phyloP scores from a whole-genome alignment of 139 green algal species.

The Pycnococcus provasolii region DNA sequence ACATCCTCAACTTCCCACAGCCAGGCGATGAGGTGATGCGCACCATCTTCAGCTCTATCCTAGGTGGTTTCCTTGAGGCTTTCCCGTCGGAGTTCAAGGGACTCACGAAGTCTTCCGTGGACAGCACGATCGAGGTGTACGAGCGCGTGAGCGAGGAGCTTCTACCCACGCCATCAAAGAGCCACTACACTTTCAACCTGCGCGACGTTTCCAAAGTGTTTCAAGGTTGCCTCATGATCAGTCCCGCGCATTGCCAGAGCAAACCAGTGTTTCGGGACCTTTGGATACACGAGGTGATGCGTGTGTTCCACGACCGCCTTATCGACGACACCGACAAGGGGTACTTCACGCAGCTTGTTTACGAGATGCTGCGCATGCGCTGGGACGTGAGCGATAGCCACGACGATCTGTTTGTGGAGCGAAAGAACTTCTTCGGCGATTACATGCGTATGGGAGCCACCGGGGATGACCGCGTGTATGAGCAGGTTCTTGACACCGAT shows the following conservation, averaged over 20 bases:
- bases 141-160: slow-evolving; percentile 45
- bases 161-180: slow-evolving; percentile 51
- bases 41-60: slow-evolving; percentile 63
- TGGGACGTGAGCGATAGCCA: slow-evolving; percentile 23
- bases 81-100: slow-evolving; percentile 45
- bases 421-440: slow-evolving; percentile 27
- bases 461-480: slow-evolving; percentile 20
- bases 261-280: slow-evolving; percentile 46
- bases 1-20: slow-evolving; percentile 58
- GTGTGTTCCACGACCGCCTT: slow-evolving; percentile 71
- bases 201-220: slow-evolving; percentile 69
- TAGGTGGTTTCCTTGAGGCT: slow-evolving; percentile 58
- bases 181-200: slow-evolving; percentile 77
- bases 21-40: slow-evolving; percentile 49
- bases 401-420: slow-evolving; percentile 11
- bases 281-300: slow-evolving; percentile 65
- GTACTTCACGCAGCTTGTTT: slow-evolving; percentile 30
- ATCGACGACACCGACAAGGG: slow-evolving; percentile 59
- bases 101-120: slow-evolving; percentile 46
- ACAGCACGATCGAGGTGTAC: slow-evolving; percentile 48
- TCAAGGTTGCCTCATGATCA: slow-evolving; percentile 62
- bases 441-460: slow-evolving; percentile 26
- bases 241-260: slow-evolving; percentile 29
- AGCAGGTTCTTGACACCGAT: slow-evolving; percentile 14
- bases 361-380: slow-evolving; percentile 44